Conservation (phyloP, 768 basidiomycete genomes). For the Mrakia frigida region DNA sequence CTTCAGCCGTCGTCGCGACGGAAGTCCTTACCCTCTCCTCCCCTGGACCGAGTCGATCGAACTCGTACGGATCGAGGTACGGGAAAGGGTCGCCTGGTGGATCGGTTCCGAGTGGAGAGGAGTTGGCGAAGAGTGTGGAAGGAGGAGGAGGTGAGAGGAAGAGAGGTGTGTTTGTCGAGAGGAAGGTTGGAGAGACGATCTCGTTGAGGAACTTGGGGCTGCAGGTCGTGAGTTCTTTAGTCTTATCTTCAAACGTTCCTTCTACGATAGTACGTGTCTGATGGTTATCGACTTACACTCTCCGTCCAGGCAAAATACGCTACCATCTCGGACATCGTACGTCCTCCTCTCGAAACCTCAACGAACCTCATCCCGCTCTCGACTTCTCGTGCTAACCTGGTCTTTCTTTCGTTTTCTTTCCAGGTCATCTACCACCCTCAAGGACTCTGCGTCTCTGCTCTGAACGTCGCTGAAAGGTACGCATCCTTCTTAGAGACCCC, state of each 20-base stretch:
- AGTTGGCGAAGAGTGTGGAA: not conserved
- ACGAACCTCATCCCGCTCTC: no score
- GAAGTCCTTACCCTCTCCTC: conserved; percentile 24
- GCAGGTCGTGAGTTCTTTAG: conserved; percentile 63
- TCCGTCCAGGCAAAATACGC: conserved; percentile 66
- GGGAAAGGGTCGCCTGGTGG: not conserved
- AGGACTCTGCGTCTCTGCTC: conserved; percentile 55
- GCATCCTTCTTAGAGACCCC: conserved; percentile 58
- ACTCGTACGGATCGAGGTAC: conserved; percentile 9
- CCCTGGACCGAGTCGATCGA: conserved; percentile 10
- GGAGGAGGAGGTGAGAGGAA: not conserved
- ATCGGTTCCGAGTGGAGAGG: not conserved
- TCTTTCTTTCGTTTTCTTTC: not conserved
- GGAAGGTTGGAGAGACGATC: conserved; percentile 28
- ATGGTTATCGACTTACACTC: not conserved
- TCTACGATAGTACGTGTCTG: no score
- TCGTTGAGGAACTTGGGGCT: conserved; percentile 69
- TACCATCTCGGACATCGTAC: conserved; percentile 73
- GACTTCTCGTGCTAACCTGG: not conserved
- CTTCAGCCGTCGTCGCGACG: conserved; percentile 24
- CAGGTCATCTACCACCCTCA: conserved; percentile 68
- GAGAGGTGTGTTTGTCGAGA: conserved; percentile 17
- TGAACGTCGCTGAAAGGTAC: conserved; percentile 60
- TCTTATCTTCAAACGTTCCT: not conserved
- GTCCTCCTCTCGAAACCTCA: not conserved